phyloP scores from a whole-genome alignment of 139 green algal species.

The Chlamydomonas sp. region DNA sequence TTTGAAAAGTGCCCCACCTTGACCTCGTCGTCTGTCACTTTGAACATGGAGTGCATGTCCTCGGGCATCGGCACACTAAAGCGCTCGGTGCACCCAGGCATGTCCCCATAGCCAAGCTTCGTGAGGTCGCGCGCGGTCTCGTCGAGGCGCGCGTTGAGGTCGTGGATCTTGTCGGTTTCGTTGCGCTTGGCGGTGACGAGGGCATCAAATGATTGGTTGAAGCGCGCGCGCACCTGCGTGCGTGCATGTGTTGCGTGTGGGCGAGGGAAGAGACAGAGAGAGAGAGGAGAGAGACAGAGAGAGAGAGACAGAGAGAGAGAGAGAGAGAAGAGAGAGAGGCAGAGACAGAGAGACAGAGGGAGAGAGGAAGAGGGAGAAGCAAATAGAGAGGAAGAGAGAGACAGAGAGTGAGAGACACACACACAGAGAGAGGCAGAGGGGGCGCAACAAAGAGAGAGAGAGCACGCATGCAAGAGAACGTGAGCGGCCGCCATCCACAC shows the following conservation, averaged over 20 bases:
- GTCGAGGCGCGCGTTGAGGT: constrained; percentile 30
- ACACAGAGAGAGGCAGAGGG: no score
- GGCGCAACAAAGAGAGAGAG: no score
- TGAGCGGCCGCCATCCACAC: not conserved
- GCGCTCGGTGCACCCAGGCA: constrained; percentile 18
- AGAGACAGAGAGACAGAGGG: not conserved
- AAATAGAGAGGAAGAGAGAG: not conserved
- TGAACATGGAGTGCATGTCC: constrained; percentile 22
- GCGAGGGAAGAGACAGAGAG: not conserved
- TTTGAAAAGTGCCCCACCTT: no score
- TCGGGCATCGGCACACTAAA: constrained; percentile 12
- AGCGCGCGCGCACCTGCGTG: constrained; percentile 17
- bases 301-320: not conserved
- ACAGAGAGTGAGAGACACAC: not conserved
- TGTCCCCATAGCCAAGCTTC: no score
- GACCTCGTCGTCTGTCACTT: constrained; percentile 31
- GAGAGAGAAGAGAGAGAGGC: no score
- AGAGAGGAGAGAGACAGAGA: not conserved
- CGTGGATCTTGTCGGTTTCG: constrained; percentile 29
- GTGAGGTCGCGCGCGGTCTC: constrained; percentile 23
- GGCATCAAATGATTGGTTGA: constrained; percentile 30
- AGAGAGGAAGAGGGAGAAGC: not conserved
- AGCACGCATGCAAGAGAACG: no score
- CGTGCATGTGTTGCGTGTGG: no score
- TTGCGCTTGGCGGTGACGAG: constrained; percentile 10